Evolutionary conservation across 441 rosid species (phyloP).

Genomic region (Syzygium malaccense): DNA sequence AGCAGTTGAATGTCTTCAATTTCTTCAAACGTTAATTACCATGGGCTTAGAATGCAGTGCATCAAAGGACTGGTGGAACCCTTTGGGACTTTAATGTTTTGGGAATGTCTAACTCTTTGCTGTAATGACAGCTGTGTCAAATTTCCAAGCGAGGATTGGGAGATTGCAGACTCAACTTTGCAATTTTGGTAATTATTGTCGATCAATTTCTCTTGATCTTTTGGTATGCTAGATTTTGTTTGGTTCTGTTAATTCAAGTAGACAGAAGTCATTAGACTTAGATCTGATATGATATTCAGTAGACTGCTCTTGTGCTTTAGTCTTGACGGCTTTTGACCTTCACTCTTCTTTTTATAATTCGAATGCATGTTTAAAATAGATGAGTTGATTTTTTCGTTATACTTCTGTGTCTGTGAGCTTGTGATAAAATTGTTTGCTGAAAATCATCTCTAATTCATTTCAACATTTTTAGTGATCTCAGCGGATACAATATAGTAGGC

Average conservation of each 20-base stretch:
- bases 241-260: neutral
- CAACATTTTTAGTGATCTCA: neutral
- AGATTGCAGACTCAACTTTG: slow-evolving; percentile 96
- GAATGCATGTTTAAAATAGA: neutral
- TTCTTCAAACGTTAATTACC: neutral
- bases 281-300: neutral
- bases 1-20: neutral
- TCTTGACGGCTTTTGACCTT: neutral
- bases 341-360: neutral
- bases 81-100: neutral
- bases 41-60: neutral
- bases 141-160: slow-evolving; percentile 96
- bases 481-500: neutral
- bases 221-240: neutral
- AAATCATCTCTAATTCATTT: neutral
- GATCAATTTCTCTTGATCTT: neutral
- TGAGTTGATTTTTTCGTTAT: neutral
- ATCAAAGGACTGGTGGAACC: neutral
- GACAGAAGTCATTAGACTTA: neutral
- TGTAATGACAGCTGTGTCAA: slow-evolving; percentile 66
- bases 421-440: neutral
- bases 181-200: slow-evolving; percentile 73
- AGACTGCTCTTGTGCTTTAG: neutral
- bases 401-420: neutral
- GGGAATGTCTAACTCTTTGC: slow-evolving; percentile 7